Base-by-base conservation (phyloP, 768 basidiomycete genomes). In the Hericium rajendrae region DNA sequence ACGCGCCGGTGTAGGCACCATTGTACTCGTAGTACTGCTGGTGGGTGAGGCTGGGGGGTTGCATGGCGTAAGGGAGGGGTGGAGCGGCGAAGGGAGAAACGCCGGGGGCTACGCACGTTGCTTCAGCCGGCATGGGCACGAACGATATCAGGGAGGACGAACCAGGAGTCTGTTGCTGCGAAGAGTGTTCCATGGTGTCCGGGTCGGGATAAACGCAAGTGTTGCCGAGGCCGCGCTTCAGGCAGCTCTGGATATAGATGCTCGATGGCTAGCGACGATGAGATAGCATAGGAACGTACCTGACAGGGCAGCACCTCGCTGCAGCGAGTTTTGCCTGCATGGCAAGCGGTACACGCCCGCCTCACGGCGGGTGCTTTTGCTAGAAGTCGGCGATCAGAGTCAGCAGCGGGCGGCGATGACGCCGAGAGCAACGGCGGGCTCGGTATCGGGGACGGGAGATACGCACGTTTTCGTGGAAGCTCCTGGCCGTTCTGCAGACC, bases 301-400 rank as follows among this genome's bases (percentile, higher is more conserved):
- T 89, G 88, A 71, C 88, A 91, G 8, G 88, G 88, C 18, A 91
- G 76, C 38, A 82, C 82, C 71, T 91, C 88, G 64, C 86, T 88
- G 65, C 88, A 91, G 63, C 88, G 75, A 12, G 88, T 91, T 73
- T 91, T 91, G 53, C 88, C 88, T 53, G 86, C 75, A 70, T 91
- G 88, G 71, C 88, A 91, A 13, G 88, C 85, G 40, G 83, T 79
- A 62, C 88, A 91, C 1, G 88, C 88, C 60, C 88, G 78, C 61
- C 88, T 81, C 55, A 89, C 88, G 48, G 87, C 89, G 37, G 88
- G 87, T 48, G 84, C 85, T 71, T 91, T 89, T 59, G 86, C 86
- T 88, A 67, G 52, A 57, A 51, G 24, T 22, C 53, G 56, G 54
- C 51, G 60, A 32, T 32, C 32, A 32, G 55, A 52, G 60, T 62